phyloP scores from a whole-genome alignment of 2,329 filamentous ascomycete genomes.

The Paracorniculantispora psalliotae region DNA sequence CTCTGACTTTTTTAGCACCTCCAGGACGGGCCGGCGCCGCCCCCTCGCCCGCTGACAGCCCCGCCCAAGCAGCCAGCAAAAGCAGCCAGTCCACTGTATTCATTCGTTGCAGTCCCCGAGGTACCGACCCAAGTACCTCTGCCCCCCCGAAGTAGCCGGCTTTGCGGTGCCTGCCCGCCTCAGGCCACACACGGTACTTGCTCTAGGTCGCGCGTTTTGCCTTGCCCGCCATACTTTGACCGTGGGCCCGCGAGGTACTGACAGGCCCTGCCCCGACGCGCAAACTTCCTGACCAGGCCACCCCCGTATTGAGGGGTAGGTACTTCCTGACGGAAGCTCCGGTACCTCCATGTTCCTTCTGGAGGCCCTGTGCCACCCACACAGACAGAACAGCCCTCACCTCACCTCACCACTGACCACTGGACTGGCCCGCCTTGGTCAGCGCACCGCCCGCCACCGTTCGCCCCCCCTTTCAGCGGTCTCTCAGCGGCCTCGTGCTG shows the following conservation, averaged over 20 bases:
- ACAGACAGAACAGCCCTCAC: too few species aligned
- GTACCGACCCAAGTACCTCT: constrained; percentile 5
- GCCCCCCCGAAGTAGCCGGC: background rate
- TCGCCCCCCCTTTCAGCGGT: background rate
- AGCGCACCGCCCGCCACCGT: background rate
- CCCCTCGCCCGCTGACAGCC: constrained; percentile 11
- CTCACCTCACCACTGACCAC: too few species aligned
- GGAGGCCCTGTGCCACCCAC: constrained; percentile 3
- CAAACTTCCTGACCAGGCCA: background rate
- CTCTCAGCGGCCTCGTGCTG: background rate
- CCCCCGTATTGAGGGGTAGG: constrained; percentile 9
- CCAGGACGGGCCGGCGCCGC: constrained; percentile 10
- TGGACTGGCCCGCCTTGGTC: background rate
- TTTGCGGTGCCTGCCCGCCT: background rate
- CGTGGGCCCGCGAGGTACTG: background rate
- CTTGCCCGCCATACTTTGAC: too few species aligned
- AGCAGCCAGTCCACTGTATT: constrained; percentile 1
- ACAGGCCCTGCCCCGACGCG: background rate
- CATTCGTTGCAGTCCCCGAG: background rate
- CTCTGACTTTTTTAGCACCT: constrained; percentile 7
- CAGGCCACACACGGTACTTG: background rate
- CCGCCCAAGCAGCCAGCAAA: too few species aligned
- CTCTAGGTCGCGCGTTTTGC: background rate
- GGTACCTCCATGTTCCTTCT: too few species aligned
- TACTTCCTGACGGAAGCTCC: constrained; percentile 2